These are phyloP conservation scores for Eucalyptus microcorys DNA, from an alignment of 345 rosid genomes.

Conservation along the genomic window DNA sequence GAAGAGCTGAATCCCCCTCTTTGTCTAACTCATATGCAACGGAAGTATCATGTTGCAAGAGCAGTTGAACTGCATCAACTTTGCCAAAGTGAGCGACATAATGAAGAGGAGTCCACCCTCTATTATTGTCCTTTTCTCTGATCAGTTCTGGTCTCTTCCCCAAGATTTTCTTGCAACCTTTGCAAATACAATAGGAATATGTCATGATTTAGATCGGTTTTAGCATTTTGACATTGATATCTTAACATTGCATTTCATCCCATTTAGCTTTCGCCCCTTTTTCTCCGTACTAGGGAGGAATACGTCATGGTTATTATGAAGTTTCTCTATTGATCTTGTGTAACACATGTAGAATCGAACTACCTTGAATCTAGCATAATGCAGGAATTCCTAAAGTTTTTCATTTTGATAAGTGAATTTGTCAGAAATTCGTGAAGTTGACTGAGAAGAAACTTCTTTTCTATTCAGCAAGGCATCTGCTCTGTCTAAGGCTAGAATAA, in stretches of 20 bases:
- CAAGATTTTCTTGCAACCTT: not conserved
- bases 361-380: too few species aligned
- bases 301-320: not conserved
- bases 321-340: not conserved
- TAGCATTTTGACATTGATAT: not conserved
- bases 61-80: not conserved
- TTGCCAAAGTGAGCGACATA: not conserved
- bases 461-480: not conserved
- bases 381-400: not conserved
- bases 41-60: not conserved
- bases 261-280: not conserved
- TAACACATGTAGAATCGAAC: not conserved
- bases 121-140: rapidly evolving
- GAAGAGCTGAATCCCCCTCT: not conserved
- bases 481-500: not conserved
- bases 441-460: not conserved
- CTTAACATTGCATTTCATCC: not conserved
- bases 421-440: not conserved
- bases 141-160: not conserved
- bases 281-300: not conserved
- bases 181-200: not conserved
- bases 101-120: not conserved
- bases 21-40: not conserved
- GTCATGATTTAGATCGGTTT: not conserved
- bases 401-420: not conserved